Evolutionary conservation across 805 yeast species (phyloP).

Genomic region (Sugiyamaella valdiviana): DNA sequence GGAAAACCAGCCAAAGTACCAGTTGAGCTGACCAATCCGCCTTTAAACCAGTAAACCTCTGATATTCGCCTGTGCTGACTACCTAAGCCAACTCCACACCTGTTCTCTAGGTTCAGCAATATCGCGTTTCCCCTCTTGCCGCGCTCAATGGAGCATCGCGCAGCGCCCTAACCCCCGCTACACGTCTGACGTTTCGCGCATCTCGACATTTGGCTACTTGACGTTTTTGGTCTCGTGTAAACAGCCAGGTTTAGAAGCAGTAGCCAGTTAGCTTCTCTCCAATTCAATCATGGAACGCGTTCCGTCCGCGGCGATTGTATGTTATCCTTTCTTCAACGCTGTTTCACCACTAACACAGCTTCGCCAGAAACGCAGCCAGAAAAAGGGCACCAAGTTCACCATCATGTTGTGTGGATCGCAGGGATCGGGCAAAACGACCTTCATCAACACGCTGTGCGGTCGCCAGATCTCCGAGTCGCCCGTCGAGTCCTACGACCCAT

Average conservation of each 20-base stretch:
- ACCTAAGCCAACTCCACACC: no score
- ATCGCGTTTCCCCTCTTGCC: no score
- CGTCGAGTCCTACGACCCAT: conserved; percentile 37
- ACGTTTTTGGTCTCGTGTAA: not conserved
- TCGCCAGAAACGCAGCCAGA: conserved; percentile 72
- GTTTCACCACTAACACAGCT: conserved; percentile 21
- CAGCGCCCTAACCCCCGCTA: not conserved
- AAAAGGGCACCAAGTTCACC: conserved; percentile 80
- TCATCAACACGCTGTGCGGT: conserved; percentile 87
- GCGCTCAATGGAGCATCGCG: no score
- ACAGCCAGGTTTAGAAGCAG: no score
- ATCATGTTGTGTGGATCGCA: conserved; percentile 81
- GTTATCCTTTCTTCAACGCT: not conserved
- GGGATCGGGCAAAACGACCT: conserved; percentile 90
- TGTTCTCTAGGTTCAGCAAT: no score
- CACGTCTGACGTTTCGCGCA: not conserved
- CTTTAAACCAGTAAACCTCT: no score
- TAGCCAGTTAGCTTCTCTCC: no score
- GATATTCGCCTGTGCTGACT: no score
- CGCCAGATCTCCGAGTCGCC: conserved; percentile 42
- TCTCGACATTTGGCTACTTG: not conserved
- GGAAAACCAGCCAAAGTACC: no score
- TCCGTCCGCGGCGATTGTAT: conserved; percentile 20
- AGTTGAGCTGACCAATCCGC: no score
- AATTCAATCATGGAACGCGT: conserved; percentile 18